phyloP scores from a whole-genome alignment of 2,329 filamentous ascomycete genomes.

The Nigrospora osmanthi region DNA sequence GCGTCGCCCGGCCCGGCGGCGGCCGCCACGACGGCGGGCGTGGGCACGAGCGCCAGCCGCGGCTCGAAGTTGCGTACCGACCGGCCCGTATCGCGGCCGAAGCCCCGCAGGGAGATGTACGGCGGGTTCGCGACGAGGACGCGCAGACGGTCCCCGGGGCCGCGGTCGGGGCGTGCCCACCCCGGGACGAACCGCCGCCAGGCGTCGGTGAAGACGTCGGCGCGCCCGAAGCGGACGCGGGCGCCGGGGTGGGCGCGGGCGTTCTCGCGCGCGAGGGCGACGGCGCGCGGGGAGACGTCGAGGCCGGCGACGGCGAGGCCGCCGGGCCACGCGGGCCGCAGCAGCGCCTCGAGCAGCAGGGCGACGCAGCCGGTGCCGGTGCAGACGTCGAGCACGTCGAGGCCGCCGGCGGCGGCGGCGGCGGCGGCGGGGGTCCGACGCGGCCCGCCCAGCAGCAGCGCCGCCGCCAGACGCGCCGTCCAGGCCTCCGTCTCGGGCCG shows the following conservation, averaged over 20 bases:
- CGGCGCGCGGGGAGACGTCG: conserved; percentile 62
- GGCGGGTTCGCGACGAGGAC: conserved; percentile 85
- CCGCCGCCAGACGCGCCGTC: conserved; percentile 43
- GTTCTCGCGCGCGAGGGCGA: conserved; percentile 61
- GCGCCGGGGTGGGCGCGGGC: conserved; percentile 16
- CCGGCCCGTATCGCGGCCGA: conserved; percentile 53
- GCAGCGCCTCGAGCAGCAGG: conserved; percentile 61
- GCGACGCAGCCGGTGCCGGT: conserved; percentile 89
- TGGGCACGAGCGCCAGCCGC: conserved; percentile 64
- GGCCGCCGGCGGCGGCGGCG: conserved; percentile 3
- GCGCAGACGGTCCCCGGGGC: conserved; percentile 37
- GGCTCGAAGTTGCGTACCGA: conserved; percentile 83
- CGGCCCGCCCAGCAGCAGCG: conserved; percentile 24
- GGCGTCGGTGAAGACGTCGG: conserved; percentile 39
- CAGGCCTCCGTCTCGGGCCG: conserved; percentile 70
- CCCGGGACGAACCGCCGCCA: conserved; percentile 16
- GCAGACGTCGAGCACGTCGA: conserved; percentile 69
- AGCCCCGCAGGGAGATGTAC: conserved; percentile 67
- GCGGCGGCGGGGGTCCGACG: not conserved
- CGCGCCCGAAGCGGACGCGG: conserved; percentile 34
- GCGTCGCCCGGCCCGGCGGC: not conserved
- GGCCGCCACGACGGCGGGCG: conserved; percentile 5
- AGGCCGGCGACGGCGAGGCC: conserved; percentile 50
- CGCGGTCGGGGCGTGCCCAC: not conserved
- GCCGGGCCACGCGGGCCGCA: conserved; percentile 33